Evolutionary conservation across 169 alveolate genomes (phyloP).

Genomic region (Miamiensis avidus): DNA sequence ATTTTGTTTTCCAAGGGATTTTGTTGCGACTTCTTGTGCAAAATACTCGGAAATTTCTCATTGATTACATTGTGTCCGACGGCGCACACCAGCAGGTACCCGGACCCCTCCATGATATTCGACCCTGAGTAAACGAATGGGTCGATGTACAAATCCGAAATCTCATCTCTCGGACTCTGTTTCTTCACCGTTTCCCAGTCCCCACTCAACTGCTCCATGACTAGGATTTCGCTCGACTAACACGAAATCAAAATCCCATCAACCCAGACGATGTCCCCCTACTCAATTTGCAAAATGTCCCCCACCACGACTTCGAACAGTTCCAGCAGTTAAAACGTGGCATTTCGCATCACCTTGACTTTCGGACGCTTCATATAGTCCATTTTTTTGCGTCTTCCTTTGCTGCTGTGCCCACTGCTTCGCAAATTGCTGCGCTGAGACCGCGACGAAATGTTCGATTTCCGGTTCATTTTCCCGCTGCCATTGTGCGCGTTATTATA

Average conservation of each 20-base stretch:
- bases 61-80: background rate
- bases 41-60: background rate
- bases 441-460: no score
- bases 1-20: background rate
- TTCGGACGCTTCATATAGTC: no score
- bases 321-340: no score
- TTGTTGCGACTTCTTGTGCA: background rate
- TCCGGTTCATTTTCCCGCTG: no score
- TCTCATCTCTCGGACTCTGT: background rate
- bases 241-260: background rate
- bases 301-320: background rate
- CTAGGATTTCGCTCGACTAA: background rate
- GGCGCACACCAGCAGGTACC: background rate
- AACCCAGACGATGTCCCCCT: background rate
- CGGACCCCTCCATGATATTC: background rate
- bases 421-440: no score
- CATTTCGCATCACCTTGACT: no score
- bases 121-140: background rate
- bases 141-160: background rate
- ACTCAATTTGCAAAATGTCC: background rate
- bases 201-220: background rate
- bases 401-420: no score
- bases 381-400: no score
- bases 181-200: no score
- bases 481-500: no score